Conservation (phyloP, 2,329 filamentous ascomycete species). For the Zelopaecilomyces penicillatus region DNA sequence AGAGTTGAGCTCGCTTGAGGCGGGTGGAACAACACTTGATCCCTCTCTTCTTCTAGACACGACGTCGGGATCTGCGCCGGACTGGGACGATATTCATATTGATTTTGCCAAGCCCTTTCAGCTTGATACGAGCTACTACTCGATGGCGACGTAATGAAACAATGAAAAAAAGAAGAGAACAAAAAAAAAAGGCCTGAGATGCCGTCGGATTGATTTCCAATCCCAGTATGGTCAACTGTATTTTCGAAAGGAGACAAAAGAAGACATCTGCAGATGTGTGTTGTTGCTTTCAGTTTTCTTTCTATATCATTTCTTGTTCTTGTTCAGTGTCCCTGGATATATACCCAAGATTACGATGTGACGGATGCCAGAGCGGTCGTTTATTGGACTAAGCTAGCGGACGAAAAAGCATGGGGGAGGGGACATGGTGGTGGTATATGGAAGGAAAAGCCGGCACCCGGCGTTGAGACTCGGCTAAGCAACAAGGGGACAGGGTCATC, state of each 20-base stretch:
- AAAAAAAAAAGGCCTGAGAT: background rate
- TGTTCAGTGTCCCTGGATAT: slow-evolving; percentile 18
- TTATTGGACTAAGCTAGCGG: slow-evolving; percentile 6
- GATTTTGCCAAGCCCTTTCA: slow-evolving; percentile 46
- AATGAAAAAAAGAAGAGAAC: background rate
- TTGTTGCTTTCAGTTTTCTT: slow-evolving; percentile 7
- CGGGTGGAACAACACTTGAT: slow-evolving; percentile 14
- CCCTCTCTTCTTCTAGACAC: slow-evolving; percentile 21
- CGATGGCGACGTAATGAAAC: slow-evolving; percentile 20
- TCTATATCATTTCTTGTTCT: slow-evolving; percentile 8
- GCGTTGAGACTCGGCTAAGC: slow-evolving; percentile 6
- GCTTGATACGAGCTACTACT: slow-evolving; percentile 37
- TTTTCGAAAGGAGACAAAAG: background rate
- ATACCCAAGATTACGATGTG: slow-evolving; percentile 19
- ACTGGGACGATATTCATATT: slow-evolving; percentile 43
- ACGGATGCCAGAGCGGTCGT: slow-evolving; percentile 8
- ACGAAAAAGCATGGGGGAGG: background rate
- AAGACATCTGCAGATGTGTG: background rate
- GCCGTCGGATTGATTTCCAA: too few species aligned
- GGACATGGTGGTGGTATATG: background rate
- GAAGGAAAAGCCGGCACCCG: background rate
- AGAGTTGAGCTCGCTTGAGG: slow-evolving; percentile 16
- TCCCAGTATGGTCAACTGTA: background rate
- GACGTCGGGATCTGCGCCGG: slow-evolving; percentile 15
- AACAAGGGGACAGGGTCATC: background rate